Conservation (phyloP, 306 rosid genomes). For the Corylus avellana region DNA sequence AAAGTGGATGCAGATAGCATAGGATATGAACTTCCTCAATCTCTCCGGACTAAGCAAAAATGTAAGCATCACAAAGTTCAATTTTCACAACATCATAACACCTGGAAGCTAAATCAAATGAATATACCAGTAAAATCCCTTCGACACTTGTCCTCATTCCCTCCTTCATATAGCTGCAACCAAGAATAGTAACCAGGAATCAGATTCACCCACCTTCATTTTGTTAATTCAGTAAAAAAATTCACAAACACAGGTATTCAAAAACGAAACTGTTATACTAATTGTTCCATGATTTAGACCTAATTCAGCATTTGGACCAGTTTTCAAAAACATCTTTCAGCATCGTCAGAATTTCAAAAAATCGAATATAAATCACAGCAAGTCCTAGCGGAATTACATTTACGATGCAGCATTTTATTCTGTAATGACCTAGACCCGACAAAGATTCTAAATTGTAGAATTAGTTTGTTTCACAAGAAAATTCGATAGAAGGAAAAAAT, state of each 20-base stretch:
- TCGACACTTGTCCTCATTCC: conserved; percentile 99
- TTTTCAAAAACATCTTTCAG: neutral
- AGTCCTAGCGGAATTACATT: neutral
- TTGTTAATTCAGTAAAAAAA: neutral
- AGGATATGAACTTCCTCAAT: neutral
- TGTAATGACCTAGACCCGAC: neutral
- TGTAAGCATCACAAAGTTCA: neutral
- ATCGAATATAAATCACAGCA: neutral
- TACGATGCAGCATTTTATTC: neutral
- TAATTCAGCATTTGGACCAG: neutral
- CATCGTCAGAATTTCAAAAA: neutral
- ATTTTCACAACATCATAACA: neutral
- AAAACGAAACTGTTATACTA: neutral
- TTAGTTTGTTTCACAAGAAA: neutral
- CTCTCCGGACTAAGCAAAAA: neutral
- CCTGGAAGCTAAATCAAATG: neutral
- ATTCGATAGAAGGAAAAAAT: neutral
- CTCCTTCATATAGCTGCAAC: conserved; percentile 87
- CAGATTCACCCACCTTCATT: neutral
- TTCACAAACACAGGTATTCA: neutral
- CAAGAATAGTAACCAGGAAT: conserved; percentile 18
- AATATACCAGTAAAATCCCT: conserved; percentile 84
- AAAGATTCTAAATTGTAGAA: neutral
- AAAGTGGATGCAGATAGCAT: neutral
- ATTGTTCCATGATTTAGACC: neutral